phyloP scores from a whole-genome alignment of 106 monocot species.

The Cymbidium sinense region DNA sequence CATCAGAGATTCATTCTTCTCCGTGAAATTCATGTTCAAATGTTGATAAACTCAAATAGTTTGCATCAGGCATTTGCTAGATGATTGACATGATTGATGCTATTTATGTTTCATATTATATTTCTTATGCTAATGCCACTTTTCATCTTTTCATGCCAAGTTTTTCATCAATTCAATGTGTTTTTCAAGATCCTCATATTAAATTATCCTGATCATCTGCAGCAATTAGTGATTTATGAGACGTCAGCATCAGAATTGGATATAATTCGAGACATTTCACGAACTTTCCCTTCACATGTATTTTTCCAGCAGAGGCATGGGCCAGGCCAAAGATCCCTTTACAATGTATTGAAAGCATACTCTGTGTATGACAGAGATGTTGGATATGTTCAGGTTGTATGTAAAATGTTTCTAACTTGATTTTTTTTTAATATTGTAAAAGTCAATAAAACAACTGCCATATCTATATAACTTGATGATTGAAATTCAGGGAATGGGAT shows the following conservation, averaged over 20 bases:
- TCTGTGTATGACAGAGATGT: conserved; percentile 97
- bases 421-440: not conserved
- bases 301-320: conserved; percentile 98
- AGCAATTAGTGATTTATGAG: conserved; percentile 98
- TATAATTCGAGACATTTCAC: conserved; percentile 95
- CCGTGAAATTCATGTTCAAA: not conserved
- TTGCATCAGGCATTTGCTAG: not conserved
- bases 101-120: not conserved
- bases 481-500: conserved; percentile 92
- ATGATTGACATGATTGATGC: not conserved
- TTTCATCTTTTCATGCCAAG: not conserved
- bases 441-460: not conserved
- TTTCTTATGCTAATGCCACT: not conserved
- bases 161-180: not conserved
- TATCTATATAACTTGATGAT: conserved; percentile 5
- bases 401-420: not conserved
- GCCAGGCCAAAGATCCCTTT: conserved; percentile 92
- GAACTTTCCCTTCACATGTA: conserved; percentile 95
- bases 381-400: conserved; percentile 95
- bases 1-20: too few species aligned
- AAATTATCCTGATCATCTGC: conserved; percentile 9
- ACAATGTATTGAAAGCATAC: conserved; percentile 96
- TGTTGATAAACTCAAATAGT: not conserved
- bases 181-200: not conserved
- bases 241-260: conserved; percentile 94